Evolutionary conservation across 139 green algal species (phyloP).

Genomic region (Volvox africanus): DNA sequence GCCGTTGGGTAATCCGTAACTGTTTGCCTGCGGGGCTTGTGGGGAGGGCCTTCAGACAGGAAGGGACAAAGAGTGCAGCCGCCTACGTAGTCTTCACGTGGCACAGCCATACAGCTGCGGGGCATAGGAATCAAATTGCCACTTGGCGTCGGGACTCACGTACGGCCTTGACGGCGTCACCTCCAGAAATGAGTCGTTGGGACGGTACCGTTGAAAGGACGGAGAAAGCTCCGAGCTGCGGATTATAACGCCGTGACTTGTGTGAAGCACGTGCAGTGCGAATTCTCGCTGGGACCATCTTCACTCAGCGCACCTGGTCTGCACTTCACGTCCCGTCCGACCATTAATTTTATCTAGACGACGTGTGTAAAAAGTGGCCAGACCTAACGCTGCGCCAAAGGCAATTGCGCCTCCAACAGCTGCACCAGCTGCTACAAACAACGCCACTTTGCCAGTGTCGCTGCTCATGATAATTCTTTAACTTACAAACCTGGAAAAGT

Average conservation of each 20-base stretch:
- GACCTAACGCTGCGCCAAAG: slow-evolving; percentile 59
- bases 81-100: too few relatives aligned
- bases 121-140: not conserved
- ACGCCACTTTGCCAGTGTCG: slow-evolving; percentile 15
- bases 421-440: slow-evolving; percentile 62
- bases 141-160: not conserved
- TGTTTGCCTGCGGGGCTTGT: not conserved
- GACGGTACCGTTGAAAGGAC: not conserved
- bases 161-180: not conserved
- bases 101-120: too few relatives aligned
- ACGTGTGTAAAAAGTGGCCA: slow-evolving; percentile 26
- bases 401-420: slow-evolving; percentile 62
- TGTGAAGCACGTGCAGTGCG: not conserved
- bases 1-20: not conserved
- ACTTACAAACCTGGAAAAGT: not conserved
- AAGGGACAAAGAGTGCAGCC: not conserved
- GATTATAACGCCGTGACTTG: not conserved
- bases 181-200: not conserved
- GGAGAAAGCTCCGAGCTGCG: not conserved
- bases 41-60: not conserved
- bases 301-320: not conserved
- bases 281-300: not conserved
- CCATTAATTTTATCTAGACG: slow-evolving; percentile 45
- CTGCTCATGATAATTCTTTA: slow-evolving; percentile 22
- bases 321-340: not conserved